phyloP scores from a whole-genome alignment of 495 filamentous ascomycete genomes.

The Daldinia concentrica region DNA sequence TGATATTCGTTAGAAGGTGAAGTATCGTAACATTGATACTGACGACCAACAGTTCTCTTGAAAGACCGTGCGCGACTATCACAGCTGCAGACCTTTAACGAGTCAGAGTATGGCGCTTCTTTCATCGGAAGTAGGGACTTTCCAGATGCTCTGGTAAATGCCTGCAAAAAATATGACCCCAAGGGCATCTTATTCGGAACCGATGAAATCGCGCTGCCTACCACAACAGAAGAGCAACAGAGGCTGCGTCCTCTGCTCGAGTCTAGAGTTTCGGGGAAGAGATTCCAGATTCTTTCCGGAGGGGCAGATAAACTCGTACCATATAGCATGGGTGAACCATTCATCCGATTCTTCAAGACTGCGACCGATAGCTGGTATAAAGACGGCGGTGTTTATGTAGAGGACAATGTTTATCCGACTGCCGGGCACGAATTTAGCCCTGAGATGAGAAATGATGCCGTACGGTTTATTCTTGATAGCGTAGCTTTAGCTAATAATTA shows the following conservation, averaged over 20 bases:
- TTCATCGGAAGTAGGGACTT: slow-evolving; percentile 83
- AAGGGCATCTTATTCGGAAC: slow-evolving; percentile 71
- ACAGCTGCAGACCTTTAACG: slow-evolving; percentile 69
- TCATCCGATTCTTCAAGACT: slow-evolving; percentile 75
- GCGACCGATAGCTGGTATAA: slow-evolving; percentile 66
- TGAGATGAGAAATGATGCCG: slow-evolving; percentile 77
- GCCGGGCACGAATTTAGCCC: slow-evolving; percentile 77
- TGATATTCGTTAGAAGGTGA: too few relatives aligned
- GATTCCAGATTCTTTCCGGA: slow-evolving; percentile 79
- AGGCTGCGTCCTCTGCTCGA: slow-evolving; percentile 60
- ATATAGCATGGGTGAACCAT: slow-evolving; percentile 71
- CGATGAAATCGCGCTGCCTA: slow-evolving; percentile 3
- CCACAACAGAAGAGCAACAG: slow-evolving; percentile 36
- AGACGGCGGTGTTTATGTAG: slow-evolving; percentile 67
- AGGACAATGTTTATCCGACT: slow-evolving; percentile 76
- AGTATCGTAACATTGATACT: neutral
- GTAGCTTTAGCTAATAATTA: slow-evolving; percentile 45
- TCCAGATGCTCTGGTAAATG: slow-evolving; percentile 69
- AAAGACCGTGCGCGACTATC: slow-evolving; percentile 78
- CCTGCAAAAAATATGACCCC: slow-evolving; percentile 72
- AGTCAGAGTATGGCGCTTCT: slow-evolving; percentile 58
- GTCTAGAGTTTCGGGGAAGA: slow-evolving; percentile 71
- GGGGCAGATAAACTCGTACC: slow-evolving; percentile 86
- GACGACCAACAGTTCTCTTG: slow-evolving; percentile 64
- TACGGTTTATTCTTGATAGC: slow-evolving; percentile 69